Conservation (phyloP, 2,329 filamentous ascomycete genomes). For the Hypoxylon sp. region DNA sequence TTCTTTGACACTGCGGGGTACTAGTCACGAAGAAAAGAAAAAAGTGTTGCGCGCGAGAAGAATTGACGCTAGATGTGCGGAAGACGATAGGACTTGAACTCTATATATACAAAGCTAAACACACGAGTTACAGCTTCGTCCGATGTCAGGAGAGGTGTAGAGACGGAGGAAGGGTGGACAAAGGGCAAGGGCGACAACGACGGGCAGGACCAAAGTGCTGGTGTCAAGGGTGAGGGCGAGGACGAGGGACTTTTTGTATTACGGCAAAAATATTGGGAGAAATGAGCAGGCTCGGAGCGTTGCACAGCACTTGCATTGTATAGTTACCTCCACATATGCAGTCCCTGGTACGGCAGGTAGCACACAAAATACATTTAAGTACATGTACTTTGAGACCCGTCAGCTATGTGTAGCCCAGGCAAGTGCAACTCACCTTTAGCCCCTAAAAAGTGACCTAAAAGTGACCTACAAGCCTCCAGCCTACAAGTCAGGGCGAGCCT, state of each 20-base stretch:
- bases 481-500: conserved; percentile 23
- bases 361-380: conserved; percentile 27
- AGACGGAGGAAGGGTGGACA: conserved; percentile 30
- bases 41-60: conserved; percentile 20
- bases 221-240: conserved; percentile 42
- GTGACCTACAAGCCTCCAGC: conserved; percentile 15
- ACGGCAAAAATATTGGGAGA: conserved; percentile 46
- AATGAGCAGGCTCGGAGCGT: conserved; percentile 27
- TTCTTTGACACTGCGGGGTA: conserved; percentile 43
- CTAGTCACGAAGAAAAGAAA: conserved; percentile 16
- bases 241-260: conserved; percentile 48
- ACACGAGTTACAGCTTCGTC: conserved; percentile 23
- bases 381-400: background rate
- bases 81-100: conserved; percentile 17
- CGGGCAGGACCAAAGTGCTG: conserved; percentile 13
- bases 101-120: conserved; percentile 19
- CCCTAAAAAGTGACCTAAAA: conserved; percentile 23
- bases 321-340: conserved; percentile 28
- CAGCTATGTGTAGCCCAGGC: too few species aligned
- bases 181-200: conserved; percentile 36
- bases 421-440: conserved; percentile 20
- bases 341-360: conserved; percentile 35
- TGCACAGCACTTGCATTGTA: conserved; percentile 29
- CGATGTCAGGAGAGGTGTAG: conserved; percentile 13
- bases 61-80: conserved; percentile 27